These are phyloP conservation scores for Trichoderma brevicompactum DNA, from an alignment of 2,329 filamentous ascomycete species.

Conservation along the genomic window DNA sequence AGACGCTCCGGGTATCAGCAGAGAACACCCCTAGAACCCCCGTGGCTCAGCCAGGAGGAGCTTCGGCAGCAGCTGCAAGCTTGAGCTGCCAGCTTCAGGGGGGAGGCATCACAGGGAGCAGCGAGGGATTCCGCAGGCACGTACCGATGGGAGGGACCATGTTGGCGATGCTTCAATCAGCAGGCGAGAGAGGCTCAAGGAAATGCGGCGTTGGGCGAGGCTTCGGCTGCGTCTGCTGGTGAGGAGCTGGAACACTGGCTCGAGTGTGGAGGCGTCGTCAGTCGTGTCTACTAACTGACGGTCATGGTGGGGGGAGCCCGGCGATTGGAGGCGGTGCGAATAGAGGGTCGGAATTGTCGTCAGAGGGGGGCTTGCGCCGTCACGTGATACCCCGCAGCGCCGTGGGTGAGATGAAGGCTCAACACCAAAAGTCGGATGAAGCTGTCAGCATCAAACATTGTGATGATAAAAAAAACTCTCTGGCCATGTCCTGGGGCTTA, in stretches of 20 bases:
- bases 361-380: constrained; percentile 42
- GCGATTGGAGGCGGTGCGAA: too few relatives aligned
- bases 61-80: constrained; percentile 24
- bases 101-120: constrained; percentile 16
- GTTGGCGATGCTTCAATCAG: constrained; percentile 38
- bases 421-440: too few relatives aligned
- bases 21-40: background rate
- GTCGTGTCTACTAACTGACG: background rate
- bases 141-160: constrained; percentile 63
- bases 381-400: constrained; percentile 47
- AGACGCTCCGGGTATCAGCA: constrained; percentile 21
- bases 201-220: constrained; percentile 2
- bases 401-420: too few relatives aligned
- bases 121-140: constrained; percentile 34
- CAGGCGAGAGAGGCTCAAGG: background rate
- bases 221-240: background rate
- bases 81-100: constrained; percentile 1
- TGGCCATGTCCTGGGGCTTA: too few relatives aligned
- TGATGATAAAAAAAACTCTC: too few relatives aligned
- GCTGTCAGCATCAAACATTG: background rate
- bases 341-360: constrained; percentile 37
- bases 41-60: background rate
- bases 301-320: constrained; percentile 41
- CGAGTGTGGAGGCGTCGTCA: constrained; percentile 30
- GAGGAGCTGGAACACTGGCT: constrained; percentile 19